These are phyloP conservation scores for Hypoxylon lienhwacheense DNA, from an alignment of 495 filamentous ascomycete species.

Conservation along the genomic window DNA sequence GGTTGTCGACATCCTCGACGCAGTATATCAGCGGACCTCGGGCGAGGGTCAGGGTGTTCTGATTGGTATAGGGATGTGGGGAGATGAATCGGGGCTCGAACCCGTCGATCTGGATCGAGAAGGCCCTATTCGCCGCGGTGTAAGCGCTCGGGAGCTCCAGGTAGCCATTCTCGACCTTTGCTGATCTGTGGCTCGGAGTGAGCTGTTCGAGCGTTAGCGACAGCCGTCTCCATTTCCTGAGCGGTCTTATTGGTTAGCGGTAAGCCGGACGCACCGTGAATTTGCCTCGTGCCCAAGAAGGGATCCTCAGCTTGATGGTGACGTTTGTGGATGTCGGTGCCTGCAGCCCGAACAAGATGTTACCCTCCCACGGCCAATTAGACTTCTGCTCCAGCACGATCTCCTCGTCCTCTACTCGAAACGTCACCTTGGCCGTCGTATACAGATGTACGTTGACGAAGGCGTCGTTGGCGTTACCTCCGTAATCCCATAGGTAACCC, in stretches of 20 bases:
- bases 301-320: slow-evolving; percentile 52
- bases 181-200: slow-evolving; percentile 35
- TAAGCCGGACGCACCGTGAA: slow-evolving; percentile 42
- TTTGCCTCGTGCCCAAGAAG: slow-evolving; percentile 49
- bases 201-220: slow-evolving; percentile 30
- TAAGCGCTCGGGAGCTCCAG: slow-evolving; percentile 47
- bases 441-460: slow-evolving; percentile 57
- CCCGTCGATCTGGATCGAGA: slow-evolving; percentile 37
- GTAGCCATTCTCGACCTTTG: slow-evolving; percentile 51
- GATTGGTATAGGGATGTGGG: slow-evolving; percentile 56
- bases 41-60: slow-evolving; percentile 53
- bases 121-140: slow-evolving; percentile 32
- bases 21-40: slow-evolving; percentile 62
- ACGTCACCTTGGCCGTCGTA: slow-evolving; percentile 48
- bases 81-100: slow-evolving; percentile 51
- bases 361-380: slow-evolving; percentile 60
- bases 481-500: slow-evolving; percentile 56
- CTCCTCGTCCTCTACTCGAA: slow-evolving; percentile 41
- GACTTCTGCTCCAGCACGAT: slow-evolving; percentile 51
- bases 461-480: slow-evolving; percentile 34
- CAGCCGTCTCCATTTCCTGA: slow-evolving; percentile 25
- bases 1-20: slow-evolving; percentile 59
- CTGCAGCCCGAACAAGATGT: slow-evolving; percentile 47
- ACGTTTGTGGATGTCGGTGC: slow-evolving; percentile 37
- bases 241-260: slow-evolving; percentile 4